These are phyloP conservation scores for Bacidia rubella DNA, from an alignment of 495 filamentous ascomycete species.

Conservation along the genomic window DNA sequence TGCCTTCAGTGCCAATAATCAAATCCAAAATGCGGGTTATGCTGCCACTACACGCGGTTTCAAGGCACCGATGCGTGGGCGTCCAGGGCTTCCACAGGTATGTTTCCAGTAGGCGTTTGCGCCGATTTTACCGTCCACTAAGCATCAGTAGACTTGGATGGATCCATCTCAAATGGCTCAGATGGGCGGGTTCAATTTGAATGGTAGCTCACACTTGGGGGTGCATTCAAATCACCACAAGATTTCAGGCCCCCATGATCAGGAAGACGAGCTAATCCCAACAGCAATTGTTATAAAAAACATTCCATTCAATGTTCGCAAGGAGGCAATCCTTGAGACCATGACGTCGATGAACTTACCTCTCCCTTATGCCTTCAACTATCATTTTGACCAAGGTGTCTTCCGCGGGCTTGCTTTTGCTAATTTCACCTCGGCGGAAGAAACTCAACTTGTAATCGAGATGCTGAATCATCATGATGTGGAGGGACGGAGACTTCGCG, in stretches of 20 bases:
- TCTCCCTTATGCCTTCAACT: constrained; percentile 96
- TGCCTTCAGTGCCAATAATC: constrained; percentile 23
- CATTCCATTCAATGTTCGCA: constrained; percentile 95
- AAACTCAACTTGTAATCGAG: constrained; percentile 83
- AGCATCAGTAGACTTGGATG: constrained; percentile 40
- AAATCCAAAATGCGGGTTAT: constrained; percentile 9
- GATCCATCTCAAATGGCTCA: constrained; percentile 42
- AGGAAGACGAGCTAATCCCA: constrained; percentile 79
- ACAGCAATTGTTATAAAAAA: constrained; percentile 99
- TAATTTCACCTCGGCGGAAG: constrained; percentile 92
- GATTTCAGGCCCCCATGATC: constrained; percentile 35
- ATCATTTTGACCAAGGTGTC: constrained; percentile 97
- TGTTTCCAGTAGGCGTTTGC: constrained; percentile 13
- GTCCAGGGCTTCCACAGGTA: constrained; percentile 48
- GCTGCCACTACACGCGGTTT: constrained; percentile 41
- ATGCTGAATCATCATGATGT: constrained; percentile 89
- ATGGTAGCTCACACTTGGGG: too few species aligned
- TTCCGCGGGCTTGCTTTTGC: constrained; percentile 94
- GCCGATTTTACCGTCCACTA: constrained; percentile 2
- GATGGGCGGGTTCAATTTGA: constrained; percentile 13
- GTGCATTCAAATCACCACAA: constrained; percentile 21
- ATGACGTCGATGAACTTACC: constrained; percentile 89
- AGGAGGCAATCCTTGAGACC: constrained; percentile 79
- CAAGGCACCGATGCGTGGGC: constrained; percentile 28
- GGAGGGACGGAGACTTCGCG: constrained; percentile 81